Evolutionary conservation across 768 basidiomycete species (phyloP).

Genomic region (Trametes elegans): DNA sequence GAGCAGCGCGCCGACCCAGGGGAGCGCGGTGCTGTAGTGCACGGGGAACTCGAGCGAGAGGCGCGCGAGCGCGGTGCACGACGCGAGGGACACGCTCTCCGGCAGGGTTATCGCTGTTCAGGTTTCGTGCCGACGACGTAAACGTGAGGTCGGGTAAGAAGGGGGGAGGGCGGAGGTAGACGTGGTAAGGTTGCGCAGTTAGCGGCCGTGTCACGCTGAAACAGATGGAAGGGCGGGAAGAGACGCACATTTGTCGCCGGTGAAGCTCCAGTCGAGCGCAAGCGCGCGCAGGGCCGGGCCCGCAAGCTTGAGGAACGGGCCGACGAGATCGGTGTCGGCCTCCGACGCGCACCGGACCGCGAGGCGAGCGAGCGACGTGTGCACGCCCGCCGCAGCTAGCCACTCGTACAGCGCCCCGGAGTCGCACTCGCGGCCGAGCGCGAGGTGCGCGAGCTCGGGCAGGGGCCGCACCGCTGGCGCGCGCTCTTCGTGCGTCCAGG

Average conservation of each 20-base stretch:
- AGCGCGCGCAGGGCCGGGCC: conserved; percentile 22
- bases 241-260: conserved; percentile 17
- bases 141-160: background rate
- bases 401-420: conserved; percentile 21
- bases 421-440: conserved; percentile 23
- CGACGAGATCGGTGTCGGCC: conserved; percentile 23
- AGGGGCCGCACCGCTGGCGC: background rate
- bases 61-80: conserved; percentile 17
- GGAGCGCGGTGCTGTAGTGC: conserved; percentile 15
- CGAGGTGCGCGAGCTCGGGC: conserved; percentile 14
- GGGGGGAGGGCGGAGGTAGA: background rate
- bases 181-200: too few species aligned
- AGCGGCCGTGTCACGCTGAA: too few species aligned
- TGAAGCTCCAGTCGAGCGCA: conserved; percentile 26
- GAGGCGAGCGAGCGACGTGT: conserved; percentile 16
- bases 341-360: conserved; percentile 20
- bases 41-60: conserved; percentile 24
- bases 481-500: conserved; percentile 16
- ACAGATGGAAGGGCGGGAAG: background rate
- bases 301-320: conserved; percentile 18
- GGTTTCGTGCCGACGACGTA: background rate
- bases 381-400: conserved; percentile 20
- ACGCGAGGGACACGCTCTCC: conserved; percentile 18
- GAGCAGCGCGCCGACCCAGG: conserved; percentile 24
- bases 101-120: conserved; percentile 23